A percentile compares a stretch with the other conserved stretches of the same genome.
Conservation (phyloP, 495 filamentous ascomycete species). For the Immersiella caudata region DNA sequence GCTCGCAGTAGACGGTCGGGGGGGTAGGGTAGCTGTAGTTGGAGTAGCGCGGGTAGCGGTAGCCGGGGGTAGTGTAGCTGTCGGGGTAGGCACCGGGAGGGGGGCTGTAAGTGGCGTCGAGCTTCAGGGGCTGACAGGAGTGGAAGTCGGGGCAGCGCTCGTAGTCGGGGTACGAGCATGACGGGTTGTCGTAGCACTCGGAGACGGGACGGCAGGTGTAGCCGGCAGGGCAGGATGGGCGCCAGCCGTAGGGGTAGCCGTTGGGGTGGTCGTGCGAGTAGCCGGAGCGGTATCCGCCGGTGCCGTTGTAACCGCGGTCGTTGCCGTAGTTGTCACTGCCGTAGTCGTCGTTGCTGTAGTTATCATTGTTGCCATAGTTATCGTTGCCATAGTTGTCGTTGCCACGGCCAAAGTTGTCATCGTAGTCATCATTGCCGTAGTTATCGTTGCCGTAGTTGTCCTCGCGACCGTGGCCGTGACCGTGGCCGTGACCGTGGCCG, state of each 20-base stretch:
- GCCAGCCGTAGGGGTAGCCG: conserved; percentile 1
- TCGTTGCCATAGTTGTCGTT: not conserved
- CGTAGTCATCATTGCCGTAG: not conserved
- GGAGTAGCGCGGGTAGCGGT: not conserved
- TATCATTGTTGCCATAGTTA: not conserved
- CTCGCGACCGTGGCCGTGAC: not conserved
- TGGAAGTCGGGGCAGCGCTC: conserved; percentile 18
- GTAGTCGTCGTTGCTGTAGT: conserved; percentile 3
- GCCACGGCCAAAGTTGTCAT: not conserved
- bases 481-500: not conserved
- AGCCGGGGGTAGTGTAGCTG: not conserved
- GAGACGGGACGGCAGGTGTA: conserved; percentile 22
- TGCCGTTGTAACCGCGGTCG: not conserved
- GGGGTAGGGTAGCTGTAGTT: not conserved
- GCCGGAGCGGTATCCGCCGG: not conserved
- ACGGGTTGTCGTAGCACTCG: conserved; percentile 10
- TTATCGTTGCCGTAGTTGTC: not conserved
- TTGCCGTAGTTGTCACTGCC: conserved; percentile 8
- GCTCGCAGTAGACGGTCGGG: conserved; percentile 13
- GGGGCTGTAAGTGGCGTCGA: not conserved
- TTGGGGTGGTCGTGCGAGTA: conserved; percentile 2
- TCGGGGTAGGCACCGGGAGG: not conserved
- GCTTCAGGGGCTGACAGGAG: conserved; percentile 22
- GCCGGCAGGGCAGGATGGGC: conserved; percentile 16
- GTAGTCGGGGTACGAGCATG: conserved; percentile 8